phyloP scores from a whole-genome alignment of 2,329 filamentous ascomycete genomes.

The Biscogniauxia mediterranea region DNA sequence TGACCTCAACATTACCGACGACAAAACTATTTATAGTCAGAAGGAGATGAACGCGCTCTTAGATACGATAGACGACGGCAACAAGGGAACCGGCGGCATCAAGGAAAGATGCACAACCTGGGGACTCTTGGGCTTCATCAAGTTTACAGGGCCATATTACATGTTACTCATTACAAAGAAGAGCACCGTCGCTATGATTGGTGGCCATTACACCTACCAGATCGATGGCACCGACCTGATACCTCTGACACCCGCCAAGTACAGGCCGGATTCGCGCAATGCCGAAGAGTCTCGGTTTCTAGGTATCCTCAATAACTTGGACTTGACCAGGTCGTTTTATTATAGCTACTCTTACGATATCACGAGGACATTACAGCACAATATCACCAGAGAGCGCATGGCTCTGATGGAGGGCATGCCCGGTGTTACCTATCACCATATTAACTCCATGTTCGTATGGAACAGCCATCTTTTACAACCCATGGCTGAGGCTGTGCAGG shows the following conservation, averaged over 20 bases:
- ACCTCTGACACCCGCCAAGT: constrained; percentile 74
- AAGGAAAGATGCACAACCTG: constrained; percentile 87
- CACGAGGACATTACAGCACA: constrained; percentile 86
- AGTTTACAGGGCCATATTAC: constrained; percentile 94
- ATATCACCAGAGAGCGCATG: constrained; percentile 77
- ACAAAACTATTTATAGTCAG: constrained; percentile 91
- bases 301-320: constrained; percentile 84
- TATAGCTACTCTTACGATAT: constrained; percentile 99
- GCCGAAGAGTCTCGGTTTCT: constrained; percentile 88
- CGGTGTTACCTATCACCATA: constrained; percentile 60
- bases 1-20: constrained; percentile 82
- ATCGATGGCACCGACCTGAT: constrained; percentile 92
- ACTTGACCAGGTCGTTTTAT: constrained; percentile 89
- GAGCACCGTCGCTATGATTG: constrained; percentile 92
- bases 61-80: constrained; percentile 92
- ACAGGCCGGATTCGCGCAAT: constrained; percentile 74
- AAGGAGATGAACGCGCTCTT: constrained; percentile 92
- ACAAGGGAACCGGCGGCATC: constrained; percentile 84
- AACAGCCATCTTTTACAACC: constrained; percentile 86
- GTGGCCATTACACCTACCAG: constrained; percentile 94
- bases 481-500: constrained; percentile 65
- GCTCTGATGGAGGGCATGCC: constrained; percentile 64
- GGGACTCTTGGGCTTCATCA: constrained; percentile 92
- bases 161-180: constrained; percentile 97
- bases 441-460: constrained; percentile 98